These are phyloP conservation scores for Penicillium sp. DNA, from an alignment of 2,329 filamentous ascomycete genomes.

Conservation along the genomic window DNA sequence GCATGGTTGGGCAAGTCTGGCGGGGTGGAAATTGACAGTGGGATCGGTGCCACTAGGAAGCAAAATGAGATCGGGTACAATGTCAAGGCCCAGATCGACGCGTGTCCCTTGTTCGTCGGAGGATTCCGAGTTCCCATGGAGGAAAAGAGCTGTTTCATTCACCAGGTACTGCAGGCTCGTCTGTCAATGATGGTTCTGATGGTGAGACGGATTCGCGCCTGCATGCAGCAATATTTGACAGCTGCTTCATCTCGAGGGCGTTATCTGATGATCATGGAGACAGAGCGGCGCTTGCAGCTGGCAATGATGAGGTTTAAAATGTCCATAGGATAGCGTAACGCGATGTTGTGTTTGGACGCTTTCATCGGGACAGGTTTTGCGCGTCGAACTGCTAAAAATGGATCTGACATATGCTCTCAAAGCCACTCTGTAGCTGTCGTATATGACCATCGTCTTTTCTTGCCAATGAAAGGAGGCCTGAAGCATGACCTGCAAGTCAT, in stretches of 20 bases:
- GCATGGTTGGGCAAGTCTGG: conserved; percentile 11
- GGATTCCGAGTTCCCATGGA: conserved; percentile 23
- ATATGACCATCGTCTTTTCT: too few species aligned
- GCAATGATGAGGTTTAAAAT: conserved; percentile 29
- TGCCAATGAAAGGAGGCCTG: too few species aligned
- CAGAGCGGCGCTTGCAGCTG: conserved; percentile 26
- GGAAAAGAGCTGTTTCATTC: conserved; percentile 26
- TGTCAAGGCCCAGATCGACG: conserved; percentile 21
- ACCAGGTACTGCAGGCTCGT: conserved; percentile 23
- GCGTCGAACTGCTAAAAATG: too few species aligned
- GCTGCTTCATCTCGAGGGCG: conserved; percentile 19
- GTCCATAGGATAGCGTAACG: conserved; percentile 14
- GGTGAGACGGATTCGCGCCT: conserved; percentile 24
- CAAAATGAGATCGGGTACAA: conserved; percentile 1
- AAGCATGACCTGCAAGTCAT: too few species aligned
- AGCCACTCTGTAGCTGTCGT: too few species aligned
- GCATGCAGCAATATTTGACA: conserved; percentile 22
- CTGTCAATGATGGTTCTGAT: conserved; percentile 27
- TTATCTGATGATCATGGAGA: conserved; percentile 30
- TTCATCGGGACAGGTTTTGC: too few species aligned
- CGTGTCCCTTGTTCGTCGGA: conserved; percentile 26
- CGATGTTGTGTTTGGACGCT: too few species aligned
- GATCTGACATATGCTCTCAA: too few species aligned
- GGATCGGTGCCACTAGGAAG: background rate
- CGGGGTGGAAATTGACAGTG: conserved; percentile 7